Evolutionary conservation across 2,329 filamentous ascomycete species (phyloP), one percentile per base, ranked within the genome.

Genomic region (Fusarium veterinarium): DNA sequence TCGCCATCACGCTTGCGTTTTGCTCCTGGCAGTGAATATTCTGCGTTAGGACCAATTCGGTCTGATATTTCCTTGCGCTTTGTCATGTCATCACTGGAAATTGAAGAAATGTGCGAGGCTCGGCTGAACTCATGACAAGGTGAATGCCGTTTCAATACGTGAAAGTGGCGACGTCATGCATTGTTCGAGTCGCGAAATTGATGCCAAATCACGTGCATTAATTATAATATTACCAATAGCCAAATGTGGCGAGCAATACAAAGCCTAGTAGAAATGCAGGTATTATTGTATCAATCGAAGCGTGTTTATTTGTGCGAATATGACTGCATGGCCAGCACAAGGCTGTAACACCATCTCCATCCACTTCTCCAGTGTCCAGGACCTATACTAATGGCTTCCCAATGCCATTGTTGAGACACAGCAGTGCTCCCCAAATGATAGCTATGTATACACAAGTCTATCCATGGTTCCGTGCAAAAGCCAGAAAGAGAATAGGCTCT

Each of bases 161-260:
- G 65, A 65, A 64, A 60, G 61, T 72, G 48, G 64, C 67, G 62
- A 75, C 71, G 67, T 75, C 70, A 75, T 75, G 35, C 49, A 64
- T 45, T 23, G 33, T 44, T 45, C 35, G n/a, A 52, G 46, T 77
- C 81, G 69, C 81, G 80, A 77, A 79, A 82, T 64, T 78, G 75
- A 79, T 81, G 77, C 81, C 80, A 76, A 53, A 76, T 83, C 81
- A 83, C 81, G 81, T 83, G 81, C 40, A 28, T 11, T 28, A 6
- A 9, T 37, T 20, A 25, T n/a, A 30, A 60, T 7, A 16, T 40
- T 30, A 37, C 37, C 23, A 20, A 35, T 17, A 28, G 19, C 19
- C n/a, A 28, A 35, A 19, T 33, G n/a, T 17, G 17, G 28, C 23
- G n/a, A 28, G 33, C 17, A 30, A 12, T 45, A 38, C 30, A 53